Base-by-base conservation (phyloP, 352 stramenopile species). In the Globisporangium nodosum region DNA sequence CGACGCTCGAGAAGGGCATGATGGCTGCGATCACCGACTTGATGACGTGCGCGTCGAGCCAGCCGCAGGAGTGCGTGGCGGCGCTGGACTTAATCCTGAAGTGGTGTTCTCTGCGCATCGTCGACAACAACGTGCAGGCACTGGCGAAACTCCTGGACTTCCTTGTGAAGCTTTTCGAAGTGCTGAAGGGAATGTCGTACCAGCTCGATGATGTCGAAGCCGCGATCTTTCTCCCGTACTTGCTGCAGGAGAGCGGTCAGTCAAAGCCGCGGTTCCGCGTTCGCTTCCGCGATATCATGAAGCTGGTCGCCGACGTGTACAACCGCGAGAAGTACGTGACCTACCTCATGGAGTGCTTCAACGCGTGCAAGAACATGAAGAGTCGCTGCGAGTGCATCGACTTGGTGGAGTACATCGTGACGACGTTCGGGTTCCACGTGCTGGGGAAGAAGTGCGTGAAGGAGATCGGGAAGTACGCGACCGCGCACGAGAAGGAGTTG, bases 121-220 rank as follows among this genome's bases (percentile, higher is more conserved):
- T 94, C 8, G 86, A 96, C 65, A 94, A 94, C 56, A 96, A 96
- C 47, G 86, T 94, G 16, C 85, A 96, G 63, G 86, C 81, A 0
- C 69, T 94, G 16, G 82, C 79, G 1, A 94, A 94, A 43, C 54
- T 96, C 35, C 66, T 96, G 3, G 85, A 96, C 47, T 73, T 94
- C 3, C 56, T 94, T 8, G 76, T 93, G 8, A 88, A 89, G 52
- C 67, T 96, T 13, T 90, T 96, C 37, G 73, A 88, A 54, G 75
- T 92, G 64, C 58, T 96, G n/a, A 90, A 88, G 49, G 65, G 69
- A 4, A 59, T 63, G 11, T 53, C 64, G 4, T 93, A 92, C 54
- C 67, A 85, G 45, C 58, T 96, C 37, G 76, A 94, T 52, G 86
- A 96, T 37, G 85, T 92, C 2, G 86, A 96, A 66, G 86, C 85